Conservation (phyloP, 306 rosid genomes). For the Inga laurina region DNA sequence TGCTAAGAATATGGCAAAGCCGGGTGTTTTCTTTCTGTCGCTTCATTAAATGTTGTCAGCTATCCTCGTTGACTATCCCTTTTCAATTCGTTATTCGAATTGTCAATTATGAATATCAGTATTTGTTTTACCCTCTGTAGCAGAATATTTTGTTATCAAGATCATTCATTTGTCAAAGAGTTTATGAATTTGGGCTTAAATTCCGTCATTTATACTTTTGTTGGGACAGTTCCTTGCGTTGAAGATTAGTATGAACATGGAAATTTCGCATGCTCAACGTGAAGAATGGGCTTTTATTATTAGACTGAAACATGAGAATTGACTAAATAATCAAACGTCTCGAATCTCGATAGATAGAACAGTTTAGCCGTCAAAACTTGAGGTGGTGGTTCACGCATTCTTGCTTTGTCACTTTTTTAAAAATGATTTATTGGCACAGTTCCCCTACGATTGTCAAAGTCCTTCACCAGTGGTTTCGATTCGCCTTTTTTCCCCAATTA, state of each 20-base stretch:
- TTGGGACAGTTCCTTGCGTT: not conserved
- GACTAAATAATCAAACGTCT: not conserved
- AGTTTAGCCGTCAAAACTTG: not conserved
- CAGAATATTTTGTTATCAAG: not conserved
- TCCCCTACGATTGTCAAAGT: not conserved
- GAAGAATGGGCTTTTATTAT: not conserved
- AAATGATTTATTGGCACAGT: not conserved
- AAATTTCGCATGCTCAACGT: not conserved
- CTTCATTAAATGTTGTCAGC: slow-evolving; percentile 4
- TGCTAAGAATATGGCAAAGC: not conserved
- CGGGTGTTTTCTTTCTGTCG: not conserved
- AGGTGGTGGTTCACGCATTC: not conserved
- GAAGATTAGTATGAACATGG: not conserved
- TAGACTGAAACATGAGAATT: not conserved
- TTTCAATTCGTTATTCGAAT: not conserved
- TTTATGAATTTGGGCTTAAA: not conserved
- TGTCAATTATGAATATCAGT: not conserved
- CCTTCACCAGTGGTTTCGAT: not conserved
- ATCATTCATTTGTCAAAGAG: not conserved
- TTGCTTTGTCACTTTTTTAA: not conserved
- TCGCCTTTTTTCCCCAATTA: not conserved
- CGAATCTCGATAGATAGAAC: not conserved
- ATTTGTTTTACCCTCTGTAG: not conserved
- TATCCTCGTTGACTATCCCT: slow-evolving; percentile 2
- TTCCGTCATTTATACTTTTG: not conserved